Base-by-base conservation (phyloP, 257 asterid genomes). In the Solanum raphanifolium region DNA sequence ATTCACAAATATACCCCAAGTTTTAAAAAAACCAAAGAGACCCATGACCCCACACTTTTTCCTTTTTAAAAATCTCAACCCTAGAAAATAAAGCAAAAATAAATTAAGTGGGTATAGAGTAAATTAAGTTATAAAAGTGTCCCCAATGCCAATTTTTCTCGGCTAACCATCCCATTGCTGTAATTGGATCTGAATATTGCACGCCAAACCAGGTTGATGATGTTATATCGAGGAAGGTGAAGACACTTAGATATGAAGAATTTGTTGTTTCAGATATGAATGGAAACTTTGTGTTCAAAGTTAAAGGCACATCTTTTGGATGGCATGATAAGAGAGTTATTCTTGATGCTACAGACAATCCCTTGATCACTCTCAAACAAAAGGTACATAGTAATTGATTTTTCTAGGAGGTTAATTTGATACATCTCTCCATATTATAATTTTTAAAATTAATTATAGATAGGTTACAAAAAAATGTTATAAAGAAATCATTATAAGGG, bases 281-380 rank as follows among this genome's bases (percentile, higher is more conserved):
- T 32, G 94, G 91, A 5, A 87, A 86, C 73, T 23, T 86, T 6
- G 18, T 93, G 84, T 94, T 94, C 88, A 90, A 65, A 55, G 92
- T 92, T 16, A 25, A 72, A 35, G 71, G 89, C n/a, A 20, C 2
- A 55, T 18, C 65, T n/a, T 79, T 35, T 88, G 78, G 27, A 10
- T 73, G 81, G 81, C 81, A 83, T 34, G 71, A 65, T 36, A 88
- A 75, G 15, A 89, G 76, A 18, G 73, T 89, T 35, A 15, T 94
- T 73, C 71, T 69, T 29, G 94, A 94, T 74, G 87, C 91, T 2
- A 76, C 88, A 1, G 93, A 90, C 46, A 52, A 62, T 6, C 93
- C 94, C 15, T 23, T 93, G 29, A n/a, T 90, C 55, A 91, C 94
- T 68, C 85, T 92, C 6, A 88, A 87, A 4, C 81, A 12, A 13